phyloP scores from a whole-genome alignment of 148 eudicot species.

The Tetragonia tetragonoides region DNA sequence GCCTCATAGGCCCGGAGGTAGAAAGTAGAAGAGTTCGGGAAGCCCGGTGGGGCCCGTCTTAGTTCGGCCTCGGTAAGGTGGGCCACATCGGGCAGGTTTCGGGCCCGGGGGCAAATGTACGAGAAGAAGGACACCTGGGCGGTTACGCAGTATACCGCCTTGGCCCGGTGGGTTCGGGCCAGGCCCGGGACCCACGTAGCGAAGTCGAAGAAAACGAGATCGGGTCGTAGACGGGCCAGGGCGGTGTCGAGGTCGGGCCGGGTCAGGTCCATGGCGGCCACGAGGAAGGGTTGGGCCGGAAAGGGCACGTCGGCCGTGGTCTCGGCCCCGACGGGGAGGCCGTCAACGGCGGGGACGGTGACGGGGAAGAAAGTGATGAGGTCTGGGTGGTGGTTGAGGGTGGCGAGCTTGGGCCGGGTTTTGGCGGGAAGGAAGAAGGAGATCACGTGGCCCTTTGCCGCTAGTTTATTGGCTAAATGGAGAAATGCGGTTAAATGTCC shows the following conservation, averaged over 20 bases:
- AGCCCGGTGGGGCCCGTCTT: not conserved
- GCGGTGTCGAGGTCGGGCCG: conserved; percentile 20
- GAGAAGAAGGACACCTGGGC: conserved; percentile 5
- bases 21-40: not conserved
- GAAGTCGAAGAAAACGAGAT: conserved; percentile 34
- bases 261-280: conserved; percentile 38
- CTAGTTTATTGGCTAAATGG: conserved; percentile 32
- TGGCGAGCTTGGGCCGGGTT: conserved; percentile 19
- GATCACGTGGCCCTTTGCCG: conserved; percentile 32
- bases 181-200: conserved; percentile 35
- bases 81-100: not conserved
- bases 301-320: conserved; percentile 35
- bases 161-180: conserved; percentile 21
- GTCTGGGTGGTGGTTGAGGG: conserved; percentile 31
- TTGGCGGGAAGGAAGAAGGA: conserved; percentile 32
- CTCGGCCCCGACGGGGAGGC: conserved; percentile 37
- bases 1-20: conserved; percentile 5
- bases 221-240: conserved; percentile 24
- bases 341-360: conserved; percentile 35
- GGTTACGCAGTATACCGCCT: conserved; percentile 17
- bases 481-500: conserved; percentile 39
- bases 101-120: not conserved
- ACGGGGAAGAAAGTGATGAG: conserved; percentile 34
- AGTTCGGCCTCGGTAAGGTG: not conserved
- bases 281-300: conserved; percentile 16